Conservation (phyloP, 441 rosid genomes). For the Eruca vesicaria region DNA sequence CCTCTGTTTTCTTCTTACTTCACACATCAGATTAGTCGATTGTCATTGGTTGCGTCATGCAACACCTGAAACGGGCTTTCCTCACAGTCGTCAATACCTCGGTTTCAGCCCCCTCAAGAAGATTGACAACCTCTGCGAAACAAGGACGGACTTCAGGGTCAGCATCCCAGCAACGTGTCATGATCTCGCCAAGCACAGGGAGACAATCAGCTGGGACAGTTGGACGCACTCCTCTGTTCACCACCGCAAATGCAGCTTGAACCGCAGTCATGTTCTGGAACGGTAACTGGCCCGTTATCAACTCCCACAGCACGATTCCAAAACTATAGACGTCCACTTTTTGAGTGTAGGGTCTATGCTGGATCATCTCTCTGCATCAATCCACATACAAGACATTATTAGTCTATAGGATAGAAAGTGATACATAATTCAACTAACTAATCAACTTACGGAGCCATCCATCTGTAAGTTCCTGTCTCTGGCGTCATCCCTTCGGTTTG, state of each 20-base stretch:
- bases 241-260: slow-evolving; percentile 99
- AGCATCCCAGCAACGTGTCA: slow-evolving; percentile 95
- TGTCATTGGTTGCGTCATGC: slow-evolving; percentile 89
- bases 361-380: slow-evolving; percentile 92
- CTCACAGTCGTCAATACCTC: slow-evolving; percentile 88
- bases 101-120: slow-evolving; percentile 82
- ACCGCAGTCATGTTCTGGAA: slow-evolving; percentile 98
- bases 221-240: slow-evolving; percentile 87
- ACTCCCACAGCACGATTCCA: slow-evolving; percentile 96
- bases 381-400: background rate
- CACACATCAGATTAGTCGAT: slow-evolving; percentile 53
- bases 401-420: background rate
- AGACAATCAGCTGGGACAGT: slow-evolving; percentile 82
- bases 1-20: slow-evolving; percentile 24
- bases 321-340: slow-evolving; percentile 96
- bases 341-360: slow-evolving; percentile 93
- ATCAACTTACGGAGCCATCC: slow-evolving; percentile 98
- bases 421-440: background rate
- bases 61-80: slow-evolving; percentile 96
- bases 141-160: slow-evolving; percentile 92
- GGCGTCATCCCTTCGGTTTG: slow-evolving; percentile 99
- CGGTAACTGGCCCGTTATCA: slow-evolving; percentile 83
- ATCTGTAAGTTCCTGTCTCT: slow-evolving; percentile 95
- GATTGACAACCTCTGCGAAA: slow-evolving; percentile 72
- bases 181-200: slow-evolving; percentile 75